phyloP scores from a whole-genome alignment of 306 rosid species.

The Abrus precatorius region DNA sequence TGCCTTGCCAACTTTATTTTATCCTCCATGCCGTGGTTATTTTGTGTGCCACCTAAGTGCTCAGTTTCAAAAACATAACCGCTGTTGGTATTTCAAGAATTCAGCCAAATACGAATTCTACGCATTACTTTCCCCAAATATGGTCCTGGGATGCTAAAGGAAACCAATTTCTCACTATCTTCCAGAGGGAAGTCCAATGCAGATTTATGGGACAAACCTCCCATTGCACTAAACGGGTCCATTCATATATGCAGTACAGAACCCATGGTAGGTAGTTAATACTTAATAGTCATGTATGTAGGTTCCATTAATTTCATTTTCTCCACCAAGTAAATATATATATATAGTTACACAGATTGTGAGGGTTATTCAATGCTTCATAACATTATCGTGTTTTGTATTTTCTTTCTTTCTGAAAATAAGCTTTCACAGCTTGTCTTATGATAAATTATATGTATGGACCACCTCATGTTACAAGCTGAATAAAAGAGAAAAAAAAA shows the following conservation, averaged over 20 bases:
- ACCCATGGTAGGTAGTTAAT: slow-evolving; percentile 1
- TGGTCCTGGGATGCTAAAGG: neutral
- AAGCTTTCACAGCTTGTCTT: neutral
- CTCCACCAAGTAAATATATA: neutral
- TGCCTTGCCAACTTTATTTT: neutral
- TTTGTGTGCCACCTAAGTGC: neutral
- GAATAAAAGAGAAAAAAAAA: neutral
- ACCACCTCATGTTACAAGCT: neutral
- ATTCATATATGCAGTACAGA: slow-evolving; percentile 17
- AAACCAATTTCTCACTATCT: neutral
- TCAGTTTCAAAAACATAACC: neutral
- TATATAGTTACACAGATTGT: neutral
- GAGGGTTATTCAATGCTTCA: neutral
- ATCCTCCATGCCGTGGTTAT: neutral
- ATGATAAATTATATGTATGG: neutral
- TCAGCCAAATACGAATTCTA: neutral
- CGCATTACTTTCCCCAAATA: neutral
- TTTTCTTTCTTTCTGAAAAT: slow-evolving; percentile 9
- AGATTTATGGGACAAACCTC: neutral
- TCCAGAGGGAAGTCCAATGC: neutral
- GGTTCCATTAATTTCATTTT: slow-evolving; percentile 4
- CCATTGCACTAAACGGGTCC: neutral
- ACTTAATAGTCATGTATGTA: neutral
- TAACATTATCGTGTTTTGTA: neutral
- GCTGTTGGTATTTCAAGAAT: neutral